Evolutionary conservation across 2,329 filamentous ascomycete genomes (phyloP).

Genomic region (Penicillium sclerotigenum): DNA sequence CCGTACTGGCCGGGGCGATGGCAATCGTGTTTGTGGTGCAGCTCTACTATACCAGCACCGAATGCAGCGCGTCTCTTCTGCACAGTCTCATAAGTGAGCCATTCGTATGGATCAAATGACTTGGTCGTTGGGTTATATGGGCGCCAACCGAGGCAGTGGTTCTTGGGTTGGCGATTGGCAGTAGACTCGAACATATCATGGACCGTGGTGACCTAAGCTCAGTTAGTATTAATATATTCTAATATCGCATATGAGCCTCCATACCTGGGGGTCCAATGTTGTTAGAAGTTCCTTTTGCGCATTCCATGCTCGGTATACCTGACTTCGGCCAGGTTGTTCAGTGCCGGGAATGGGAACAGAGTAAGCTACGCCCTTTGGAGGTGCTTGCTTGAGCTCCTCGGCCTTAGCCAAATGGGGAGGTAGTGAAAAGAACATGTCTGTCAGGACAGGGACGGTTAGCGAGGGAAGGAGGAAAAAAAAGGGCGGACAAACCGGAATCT

Average conservation of each 20-base stretch:
- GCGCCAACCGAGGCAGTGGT: conserved; percentile 74
- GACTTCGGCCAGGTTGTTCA: conserved; percentile 66
- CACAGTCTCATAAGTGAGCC: conserved; percentile 80
- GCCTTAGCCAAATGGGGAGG: conserved; percentile 37
- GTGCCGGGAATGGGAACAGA: conserved; percentile 73
- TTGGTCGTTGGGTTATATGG: conserved; percentile 73
- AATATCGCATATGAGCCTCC: conserved; percentile 6
- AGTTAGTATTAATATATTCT: background rate
- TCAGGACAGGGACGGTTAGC: background rate
- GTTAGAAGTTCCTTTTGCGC: conserved; percentile 69
- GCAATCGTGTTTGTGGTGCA: conserved; percentile 71
- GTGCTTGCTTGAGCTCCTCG: conserved; percentile 57
- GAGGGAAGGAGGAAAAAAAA: background rate
- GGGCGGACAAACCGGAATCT: background rate
- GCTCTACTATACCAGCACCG: conserved; percentile 77
- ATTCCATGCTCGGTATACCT: conserved; percentile 80
- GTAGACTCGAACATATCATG: conserved; percentile 78
- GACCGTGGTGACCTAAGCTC: conserved; percentile 56
- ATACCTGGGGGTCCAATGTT: conserved; percentile 66
- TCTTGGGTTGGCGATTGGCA: conserved; percentile 61
- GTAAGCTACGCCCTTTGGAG: conserved; percentile 73
- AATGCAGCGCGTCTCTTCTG: conserved; percentile 76
- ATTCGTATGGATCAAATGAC: conserved; percentile 72
- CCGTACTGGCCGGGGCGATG: conserved; percentile 62
- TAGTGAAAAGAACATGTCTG: conserved; percentile 40